Conservation (phyloP, 2,329 filamentous ascomycete genomes). For the Aureobasidium uvarum region DNA sequence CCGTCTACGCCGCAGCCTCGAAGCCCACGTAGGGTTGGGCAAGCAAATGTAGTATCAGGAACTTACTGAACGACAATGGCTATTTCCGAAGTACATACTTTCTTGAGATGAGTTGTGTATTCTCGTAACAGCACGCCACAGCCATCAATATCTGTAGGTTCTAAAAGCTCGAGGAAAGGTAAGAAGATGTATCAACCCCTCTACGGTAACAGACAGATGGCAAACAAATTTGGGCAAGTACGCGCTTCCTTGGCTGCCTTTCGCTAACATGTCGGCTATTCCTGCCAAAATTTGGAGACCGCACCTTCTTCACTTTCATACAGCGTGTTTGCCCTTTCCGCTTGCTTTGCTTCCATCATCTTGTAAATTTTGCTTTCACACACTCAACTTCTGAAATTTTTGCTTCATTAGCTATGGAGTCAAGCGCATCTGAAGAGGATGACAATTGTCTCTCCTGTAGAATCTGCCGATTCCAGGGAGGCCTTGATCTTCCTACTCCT, state of each 20-base stretch:
- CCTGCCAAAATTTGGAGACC: neutral
- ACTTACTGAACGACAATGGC: neutral
- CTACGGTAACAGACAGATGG: conserved; percentile 1
- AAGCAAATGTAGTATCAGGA: neutral
- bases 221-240: conserved; percentile 15
- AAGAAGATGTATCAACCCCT: neutral
- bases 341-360: neutral
- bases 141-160: neutral
- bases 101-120: neutral
- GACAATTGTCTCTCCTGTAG: conserved; percentile 15
- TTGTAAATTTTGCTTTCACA: neutral
- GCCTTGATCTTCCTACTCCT: conserved; percentile 32
- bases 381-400: neutral
- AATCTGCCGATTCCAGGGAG: conserved; percentile 24
- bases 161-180: neutral
- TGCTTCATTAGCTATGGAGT: neutral
- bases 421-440: conserved; percentile 15
- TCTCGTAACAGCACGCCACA: neutral
- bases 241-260: neutral
- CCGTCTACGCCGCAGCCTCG: neutral
- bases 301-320: neutral
- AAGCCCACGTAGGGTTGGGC: neutral
- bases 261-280: conserved; percentile 1
- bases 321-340: neutral
- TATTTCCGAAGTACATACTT: neutral